Conservation (phyloP, 2,329 filamentous ascomycete genomes). For the Capronia americana region DNA sequence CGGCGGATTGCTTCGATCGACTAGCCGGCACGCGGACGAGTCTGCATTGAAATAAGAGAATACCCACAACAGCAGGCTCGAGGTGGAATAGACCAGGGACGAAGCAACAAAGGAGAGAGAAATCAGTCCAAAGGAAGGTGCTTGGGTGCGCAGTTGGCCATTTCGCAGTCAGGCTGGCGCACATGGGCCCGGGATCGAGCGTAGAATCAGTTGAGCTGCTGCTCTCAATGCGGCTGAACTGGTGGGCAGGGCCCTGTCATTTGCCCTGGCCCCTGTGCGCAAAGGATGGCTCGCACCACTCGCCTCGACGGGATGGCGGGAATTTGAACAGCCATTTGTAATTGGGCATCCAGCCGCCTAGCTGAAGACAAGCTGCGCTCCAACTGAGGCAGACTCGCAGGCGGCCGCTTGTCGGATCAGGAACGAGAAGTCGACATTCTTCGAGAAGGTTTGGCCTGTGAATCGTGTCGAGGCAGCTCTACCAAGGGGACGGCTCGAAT, state of each 20-base stretch:
- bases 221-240: neutral
- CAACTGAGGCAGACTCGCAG: neutral
- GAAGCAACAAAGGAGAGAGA: neutral
- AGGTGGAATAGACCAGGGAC: neutral
- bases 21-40: neutral
- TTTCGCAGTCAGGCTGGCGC: neutral
- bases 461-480: neutral
- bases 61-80: neutral
- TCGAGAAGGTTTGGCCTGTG: neutral
- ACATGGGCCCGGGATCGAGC: neutral
- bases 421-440: neutral
- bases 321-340: neutral
- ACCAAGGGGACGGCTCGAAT: neutral
- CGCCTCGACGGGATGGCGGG: neutral
- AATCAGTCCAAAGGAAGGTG: neutral
- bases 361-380: neutral
- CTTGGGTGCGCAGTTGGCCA: neutral
- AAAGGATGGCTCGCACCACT: neutral
- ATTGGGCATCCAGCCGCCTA: neutral
- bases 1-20: neutral
- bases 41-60: neutral
- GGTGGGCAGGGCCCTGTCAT: neutral
- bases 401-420: neutral
- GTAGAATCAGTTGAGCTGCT: neutral
- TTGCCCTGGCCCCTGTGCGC: neutral